Evolutionary conservation across 169 alveolate species (phyloP).

Genomic region (Besnoitia besnoiti): DNA sequence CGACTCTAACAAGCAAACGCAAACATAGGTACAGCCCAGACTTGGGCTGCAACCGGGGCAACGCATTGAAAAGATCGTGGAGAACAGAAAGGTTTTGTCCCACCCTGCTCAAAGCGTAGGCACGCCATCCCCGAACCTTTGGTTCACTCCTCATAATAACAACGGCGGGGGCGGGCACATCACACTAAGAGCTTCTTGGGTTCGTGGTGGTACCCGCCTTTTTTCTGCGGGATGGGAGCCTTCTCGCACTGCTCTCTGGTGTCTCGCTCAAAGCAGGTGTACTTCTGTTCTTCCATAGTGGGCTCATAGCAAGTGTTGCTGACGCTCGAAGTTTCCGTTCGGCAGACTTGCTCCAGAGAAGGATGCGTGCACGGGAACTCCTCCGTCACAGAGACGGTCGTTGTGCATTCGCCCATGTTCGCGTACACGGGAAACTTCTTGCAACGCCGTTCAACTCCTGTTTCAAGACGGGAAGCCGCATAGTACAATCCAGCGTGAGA

Average conservation of each 20-base stretch:
- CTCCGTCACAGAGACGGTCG: constrained; percentile 21
- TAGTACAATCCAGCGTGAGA: too few relatives aligned
- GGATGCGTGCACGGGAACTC: constrained; percentile 38
- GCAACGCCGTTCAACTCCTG: constrained; percentile 21
- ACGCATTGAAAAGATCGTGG: neutral
- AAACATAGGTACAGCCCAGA: neutral
- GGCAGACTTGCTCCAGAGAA: constrained; percentile 32
- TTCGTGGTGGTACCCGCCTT: constrained; percentile 8
- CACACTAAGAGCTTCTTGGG: neutral
- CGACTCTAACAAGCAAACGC: neutral
- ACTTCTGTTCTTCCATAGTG: constrained; percentile 15
- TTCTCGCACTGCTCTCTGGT: constrained; percentile 12
- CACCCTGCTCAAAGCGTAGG: too few relatives aligned
- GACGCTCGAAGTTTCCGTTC: neutral
- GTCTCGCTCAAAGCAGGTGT: constrained; percentile 28
- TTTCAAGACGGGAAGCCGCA: neutral
- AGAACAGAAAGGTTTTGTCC: neutral
- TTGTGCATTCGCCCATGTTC: neutral
- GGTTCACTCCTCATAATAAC: too few relatives aligned
- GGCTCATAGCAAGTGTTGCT: constrained; percentile 44
- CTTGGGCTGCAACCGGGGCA: neutral
- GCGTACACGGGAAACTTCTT: constrained; percentile 42
- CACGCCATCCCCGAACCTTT: too few relatives aligned
- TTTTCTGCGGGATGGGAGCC: constrained; percentile 11
- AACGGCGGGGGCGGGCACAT: too few relatives aligned